phyloP scores from a whole-genome alignment of 1,284 basidiomycete species.

The Apiotrichum sp. region DNA sequence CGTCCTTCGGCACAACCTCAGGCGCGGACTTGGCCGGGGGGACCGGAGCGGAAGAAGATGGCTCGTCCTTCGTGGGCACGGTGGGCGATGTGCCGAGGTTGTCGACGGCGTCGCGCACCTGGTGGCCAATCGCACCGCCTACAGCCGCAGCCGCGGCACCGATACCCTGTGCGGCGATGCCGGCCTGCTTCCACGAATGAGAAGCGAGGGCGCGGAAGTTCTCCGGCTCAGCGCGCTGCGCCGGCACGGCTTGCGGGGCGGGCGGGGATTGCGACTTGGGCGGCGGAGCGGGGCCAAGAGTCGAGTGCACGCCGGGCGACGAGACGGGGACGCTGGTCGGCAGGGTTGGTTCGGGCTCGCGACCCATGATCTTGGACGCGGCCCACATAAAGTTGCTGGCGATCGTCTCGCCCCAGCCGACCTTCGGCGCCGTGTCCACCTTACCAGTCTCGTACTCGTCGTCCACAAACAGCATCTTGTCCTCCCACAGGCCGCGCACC shows the following conservation, averaged over 20 bases:
- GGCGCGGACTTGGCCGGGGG: neutral
- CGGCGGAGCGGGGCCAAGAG: slow-evolving; percentile 10
- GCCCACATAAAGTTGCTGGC: slow-evolving; percentile 16
- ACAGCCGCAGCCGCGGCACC: slow-evolving; percentile 34
- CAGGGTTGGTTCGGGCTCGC: neutral
- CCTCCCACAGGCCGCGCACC: slow-evolving; percentile 35
- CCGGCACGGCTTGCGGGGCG: neutral
- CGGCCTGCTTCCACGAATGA: slow-evolving; percentile 40
- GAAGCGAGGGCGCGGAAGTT: slow-evolving; percentile 22
- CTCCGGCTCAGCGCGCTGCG: neutral
- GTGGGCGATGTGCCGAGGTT: neutral
- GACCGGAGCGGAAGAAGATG: neutral
- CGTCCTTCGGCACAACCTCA: too few species aligned
- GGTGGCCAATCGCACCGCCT: slow-evolving; percentile 31
- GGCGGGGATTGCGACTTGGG: neutral
- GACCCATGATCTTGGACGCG: neutral
- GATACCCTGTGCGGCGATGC: slow-evolving; percentile 37
- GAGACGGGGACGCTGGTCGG: slow-evolving; percentile 13
- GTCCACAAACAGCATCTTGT: slow-evolving; percentile 39
- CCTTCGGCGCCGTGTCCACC: slow-evolving; percentile 16
- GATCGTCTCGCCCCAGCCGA: slow-evolving; percentile 40
- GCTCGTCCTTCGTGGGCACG: slow-evolving; percentile 2
- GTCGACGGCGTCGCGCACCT: slow-evolving; percentile 36
- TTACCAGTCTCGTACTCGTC: slow-evolving; percentile 42
- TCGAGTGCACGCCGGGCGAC: slow-evolving; percentile 13